Conservation (phyloP, 2,329 filamentous ascomycete genomes). For the Fusarium sarcochroum region DNA sequence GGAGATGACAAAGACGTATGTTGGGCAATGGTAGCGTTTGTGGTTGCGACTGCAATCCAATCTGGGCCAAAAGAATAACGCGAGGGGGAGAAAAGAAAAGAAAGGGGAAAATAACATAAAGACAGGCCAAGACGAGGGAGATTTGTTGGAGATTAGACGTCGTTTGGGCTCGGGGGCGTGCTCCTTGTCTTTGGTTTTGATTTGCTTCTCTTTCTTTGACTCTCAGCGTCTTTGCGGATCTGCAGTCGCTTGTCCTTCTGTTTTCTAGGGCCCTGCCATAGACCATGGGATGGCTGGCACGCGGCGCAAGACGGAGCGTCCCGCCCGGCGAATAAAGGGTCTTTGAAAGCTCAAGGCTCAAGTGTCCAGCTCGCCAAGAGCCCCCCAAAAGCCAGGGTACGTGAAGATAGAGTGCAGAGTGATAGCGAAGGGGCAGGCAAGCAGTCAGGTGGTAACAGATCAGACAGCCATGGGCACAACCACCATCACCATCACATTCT, state of each 20-base stretch:
- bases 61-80: constrained; percentile 10
- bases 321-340: constrained; percentile 42
- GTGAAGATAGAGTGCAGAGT: constrained; percentile 26
- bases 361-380: constrained; percentile 31
- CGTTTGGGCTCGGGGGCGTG: constrained; percentile 28
- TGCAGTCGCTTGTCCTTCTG: constrained; percentile 40
- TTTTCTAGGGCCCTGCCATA: constrained; percentile 26
- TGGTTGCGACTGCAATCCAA: constrained; percentile 17
- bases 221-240: constrained; percentile 40
- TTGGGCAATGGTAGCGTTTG: constrained; percentile 27
- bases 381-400: constrained; percentile 9
- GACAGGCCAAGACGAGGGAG: constrained; percentile 28
- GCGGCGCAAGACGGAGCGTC: constrained; percentile 45
- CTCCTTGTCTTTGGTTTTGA: constrained; percentile 40
- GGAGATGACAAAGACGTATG: constrained; percentile 42
- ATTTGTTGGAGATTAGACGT: constrained; percentile 32
- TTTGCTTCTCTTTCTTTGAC: constrained; percentile 40
- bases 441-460: constrained; percentile 41
- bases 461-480: constrained; percentile 40
- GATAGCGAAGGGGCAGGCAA: constrained; percentile 30
- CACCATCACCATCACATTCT: constrained; percentile 38
- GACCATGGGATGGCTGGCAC: constrained; percentile 44
- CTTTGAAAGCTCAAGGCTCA: constrained; percentile 20
- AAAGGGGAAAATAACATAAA: constrained; percentile 20
- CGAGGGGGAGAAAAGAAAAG: constrained; percentile 4